These are phyloP conservation scores for Zea luxurians DNA, from an alignment of 176 grass and related monocot species.

Conservation along the genomic window DNA sequence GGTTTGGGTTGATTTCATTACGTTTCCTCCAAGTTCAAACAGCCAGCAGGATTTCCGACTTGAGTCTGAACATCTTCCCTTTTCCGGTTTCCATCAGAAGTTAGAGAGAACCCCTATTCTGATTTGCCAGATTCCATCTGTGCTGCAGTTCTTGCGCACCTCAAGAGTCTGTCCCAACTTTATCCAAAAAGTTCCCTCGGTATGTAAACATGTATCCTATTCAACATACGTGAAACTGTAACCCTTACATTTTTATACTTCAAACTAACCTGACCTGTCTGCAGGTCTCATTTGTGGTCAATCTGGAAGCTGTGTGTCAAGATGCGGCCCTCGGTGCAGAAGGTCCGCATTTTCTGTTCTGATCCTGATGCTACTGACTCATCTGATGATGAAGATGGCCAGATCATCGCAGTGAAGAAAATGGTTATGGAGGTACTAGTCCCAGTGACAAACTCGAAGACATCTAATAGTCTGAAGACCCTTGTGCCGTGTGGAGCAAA, in stretches of 20 bases:
- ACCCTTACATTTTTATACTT: neutral
- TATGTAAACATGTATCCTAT: conserved; percentile 26
- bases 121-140: conserved; percentile 19
- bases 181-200: conserved; percentile 13
- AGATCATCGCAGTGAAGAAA: conserved; percentile 35
- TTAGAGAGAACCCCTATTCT: neutral
- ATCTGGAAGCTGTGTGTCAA: neutral
- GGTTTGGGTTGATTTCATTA: conserved; percentile 33
- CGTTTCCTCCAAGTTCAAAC: conserved; percentile 10
- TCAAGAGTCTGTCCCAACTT: neutral
- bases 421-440: conserved; percentile 34
- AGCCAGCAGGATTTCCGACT: neutral
- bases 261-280: neutral
- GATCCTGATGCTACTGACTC: conserved; percentile 64
- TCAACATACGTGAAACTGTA: neutral
- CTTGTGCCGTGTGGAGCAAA: conserved; percentile 26
- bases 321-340: conserved; percentile 31
- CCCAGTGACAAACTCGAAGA: neutral
- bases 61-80: neutral
- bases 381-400: conserved; percentile 40
- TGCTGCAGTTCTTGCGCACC: neutral
- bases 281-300: neutral
- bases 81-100: conserved; percentile 30
- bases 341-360: conserved; percentile 45
- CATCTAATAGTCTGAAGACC: conserved; percentile 20